phyloP scores from a whole-genome alignment of 179 eudicot genomes.

The Spergularia azorica region DNA sequence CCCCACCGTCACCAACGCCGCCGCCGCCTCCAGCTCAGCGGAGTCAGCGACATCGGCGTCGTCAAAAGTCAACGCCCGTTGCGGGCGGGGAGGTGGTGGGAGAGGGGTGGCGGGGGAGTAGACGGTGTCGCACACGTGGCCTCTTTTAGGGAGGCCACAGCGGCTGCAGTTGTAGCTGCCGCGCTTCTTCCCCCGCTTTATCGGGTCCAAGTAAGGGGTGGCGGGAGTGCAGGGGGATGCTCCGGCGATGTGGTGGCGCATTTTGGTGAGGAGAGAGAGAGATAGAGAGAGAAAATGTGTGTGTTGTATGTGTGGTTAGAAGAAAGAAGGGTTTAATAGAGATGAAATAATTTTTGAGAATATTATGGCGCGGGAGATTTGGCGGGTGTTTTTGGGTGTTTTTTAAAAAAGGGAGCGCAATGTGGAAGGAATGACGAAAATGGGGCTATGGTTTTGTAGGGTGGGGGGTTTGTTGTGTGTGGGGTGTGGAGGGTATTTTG shows the following conservation, averaged over 20 bases:
- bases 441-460: background rate
- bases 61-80: slow-evolving; percentile 69
- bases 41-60: slow-evolving; percentile 42
- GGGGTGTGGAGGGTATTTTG: slow-evolving; percentile 3
- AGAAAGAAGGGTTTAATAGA: slow-evolving; percentile 9
- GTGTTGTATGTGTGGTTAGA: background rate
- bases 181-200: slow-evolving; percentile 53
- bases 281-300: background rate
- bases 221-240: slow-evolving; percentile 40
- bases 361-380: slow-evolving; percentile 28
- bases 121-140: slow-evolving; percentile 58
- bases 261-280: slow-evolving; percentile 19
- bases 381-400: background rate
- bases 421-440: slow-evolving; percentile 9
- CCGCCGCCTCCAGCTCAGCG: slow-evolving; percentile 19
- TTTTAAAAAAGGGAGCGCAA: background rate
- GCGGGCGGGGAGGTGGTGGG: slow-evolving; percentile 41
- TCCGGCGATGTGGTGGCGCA: slow-evolving; percentile 71
- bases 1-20: background rate
- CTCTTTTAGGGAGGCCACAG: slow-evolving; percentile 80
- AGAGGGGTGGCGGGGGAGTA: slow-evolving; percentile 21
- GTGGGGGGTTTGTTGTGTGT: too few relatives aligned
- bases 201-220: slow-evolving; percentile 30
- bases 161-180: slow-evolving; percentile 89
- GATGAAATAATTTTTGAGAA: background rate